These are phyloP conservation scores for Tulasnella sp. DNA, from an alignment of 768 basidiomycete species.

Conservation along the genomic window DNA sequence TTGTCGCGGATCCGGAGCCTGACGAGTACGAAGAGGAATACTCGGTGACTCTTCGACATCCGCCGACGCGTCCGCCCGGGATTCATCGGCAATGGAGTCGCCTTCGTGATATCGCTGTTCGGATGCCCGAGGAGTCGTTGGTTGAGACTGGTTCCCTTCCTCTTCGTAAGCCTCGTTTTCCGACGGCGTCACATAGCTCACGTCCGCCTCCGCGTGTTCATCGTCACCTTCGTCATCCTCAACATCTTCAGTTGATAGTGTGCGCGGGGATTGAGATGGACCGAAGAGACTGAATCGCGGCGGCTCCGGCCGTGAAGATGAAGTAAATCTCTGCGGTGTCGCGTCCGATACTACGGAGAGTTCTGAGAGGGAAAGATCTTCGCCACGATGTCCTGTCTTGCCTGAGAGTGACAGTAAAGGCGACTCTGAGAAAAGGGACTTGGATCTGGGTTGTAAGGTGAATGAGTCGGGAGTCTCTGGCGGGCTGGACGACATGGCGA, in stretches of 20 bases:
- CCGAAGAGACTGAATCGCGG: slow-evolving; percentile 12
- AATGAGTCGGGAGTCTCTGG: slow-evolving; percentile 6
- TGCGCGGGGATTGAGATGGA: not conserved
- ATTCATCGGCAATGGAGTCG: too few species aligned
- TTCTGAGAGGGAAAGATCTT: slow-evolving; percentile 16
- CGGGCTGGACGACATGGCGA: slow-evolving; percentile 1
- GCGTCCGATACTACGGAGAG: slow-evolving; percentile 6
- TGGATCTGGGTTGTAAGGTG: not conserved
- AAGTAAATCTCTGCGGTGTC: not conserved
- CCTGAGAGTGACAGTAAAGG: not conserved
- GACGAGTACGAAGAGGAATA: not conserved
- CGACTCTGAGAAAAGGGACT: slow-evolving; percentile 12
- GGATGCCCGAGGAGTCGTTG: too few species aligned
- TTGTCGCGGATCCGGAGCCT: not conserved
- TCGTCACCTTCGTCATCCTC: not conserved
- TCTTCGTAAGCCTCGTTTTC: not conserved
- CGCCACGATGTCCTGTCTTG: slow-evolving; percentile 6
- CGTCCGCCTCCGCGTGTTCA: not conserved
- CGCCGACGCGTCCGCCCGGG: not conserved
- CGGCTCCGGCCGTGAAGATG: not conserved
- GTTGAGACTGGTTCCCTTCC: too few species aligned
- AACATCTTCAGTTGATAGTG: too few species aligned
- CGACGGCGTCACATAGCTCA: not conserved
- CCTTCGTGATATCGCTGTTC: too few species aligned
- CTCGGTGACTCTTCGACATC: not conserved